These are phyloP conservation scores for Jatropha curcas DNA, from an alignment of 345 rosid species.

Conservation along the genomic window DNA sequence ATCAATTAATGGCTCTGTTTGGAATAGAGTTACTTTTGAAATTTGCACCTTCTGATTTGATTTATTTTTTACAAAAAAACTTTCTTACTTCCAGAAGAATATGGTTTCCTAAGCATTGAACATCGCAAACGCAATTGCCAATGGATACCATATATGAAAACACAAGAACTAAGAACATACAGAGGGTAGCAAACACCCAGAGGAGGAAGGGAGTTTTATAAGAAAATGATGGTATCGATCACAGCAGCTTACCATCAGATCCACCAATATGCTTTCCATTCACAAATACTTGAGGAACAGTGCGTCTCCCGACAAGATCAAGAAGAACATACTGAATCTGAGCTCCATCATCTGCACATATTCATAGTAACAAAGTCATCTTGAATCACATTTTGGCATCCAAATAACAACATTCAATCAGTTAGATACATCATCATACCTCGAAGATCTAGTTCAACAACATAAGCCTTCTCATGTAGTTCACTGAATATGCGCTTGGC, in stretches of 20 bases:
- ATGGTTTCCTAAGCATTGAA: too few relatives aligned
- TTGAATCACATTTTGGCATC: neutral
- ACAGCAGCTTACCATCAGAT: conserved; percentile 29
- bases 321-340: conserved; percentile 31
- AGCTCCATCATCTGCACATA: conserved; percentile 25
- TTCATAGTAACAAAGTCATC: neutral
- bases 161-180: neutral
- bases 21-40: too few relatives aligned
- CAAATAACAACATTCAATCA: neutral
- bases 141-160: too few relatives aligned
- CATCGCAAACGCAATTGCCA: too few relatives aligned
- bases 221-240: neutral
- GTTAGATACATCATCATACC: conserved; percentile 15
- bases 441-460: conserved; percentile 29
- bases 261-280: conserved; percentile 37
- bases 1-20: too few relatives aligned
- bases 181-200: neutral
- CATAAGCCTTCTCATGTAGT: conserved; percentile 27
- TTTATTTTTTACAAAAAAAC: too few relatives aligned
- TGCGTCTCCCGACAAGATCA: conserved; percentile 26
- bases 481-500: conserved; percentile 61
- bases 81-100: too few relatives aligned
- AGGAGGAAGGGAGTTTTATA: neutral
- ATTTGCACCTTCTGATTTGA: too few relatives aligned
- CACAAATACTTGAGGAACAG: conserved; percentile 37